Conservation (phyloP, 73 alveolate species). For the Stentor roeselii region DNA sequence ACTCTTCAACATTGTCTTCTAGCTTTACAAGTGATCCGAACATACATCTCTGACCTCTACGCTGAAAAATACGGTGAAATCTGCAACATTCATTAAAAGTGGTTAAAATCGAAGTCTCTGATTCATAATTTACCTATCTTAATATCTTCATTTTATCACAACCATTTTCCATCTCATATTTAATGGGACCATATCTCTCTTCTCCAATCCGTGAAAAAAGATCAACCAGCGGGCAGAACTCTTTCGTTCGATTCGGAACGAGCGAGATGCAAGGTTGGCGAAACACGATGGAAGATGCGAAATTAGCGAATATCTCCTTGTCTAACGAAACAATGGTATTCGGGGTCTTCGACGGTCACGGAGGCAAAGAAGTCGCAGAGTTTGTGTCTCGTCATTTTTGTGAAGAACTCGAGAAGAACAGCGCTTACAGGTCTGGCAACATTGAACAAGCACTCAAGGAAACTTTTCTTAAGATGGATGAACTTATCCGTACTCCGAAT, state of each 20-base stretch:
- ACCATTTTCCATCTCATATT: background rate
- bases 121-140: background rate
- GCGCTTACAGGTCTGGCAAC: slow-evolving; percentile 62
- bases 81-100: background rate
- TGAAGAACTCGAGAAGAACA: slow-evolving; percentile 57
- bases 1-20: background rate
- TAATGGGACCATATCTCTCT: slow-evolving; percentile 69
- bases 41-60: background rate
- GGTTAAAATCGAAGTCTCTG: background rate
- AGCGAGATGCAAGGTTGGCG: slow-evolving; percentile 90
- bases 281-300: slow-evolving; percentile 88
- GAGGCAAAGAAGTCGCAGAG: slow-evolving; percentile 90
- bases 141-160: background rate
- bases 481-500: slow-evolving; percentile 54
- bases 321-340: slow-evolving; percentile 65
- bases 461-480: slow-evolving; percentile 85
- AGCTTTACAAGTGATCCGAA: too few species aligned
- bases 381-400: slow-evolving; percentile 58
- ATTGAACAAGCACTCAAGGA: slow-evolving; percentile 76
- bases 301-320: slow-evolving; percentile 50
- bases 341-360: slow-evolving; percentile 97
- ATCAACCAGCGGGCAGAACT: slow-evolving; percentile 42
- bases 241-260: slow-evolving; percentile 55
- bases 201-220: slow-evolving; percentile 47
- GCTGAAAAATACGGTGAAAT: background rate